Conservation (phyloP, 345 rosid species). For the Litchi chinensis region DNA sequence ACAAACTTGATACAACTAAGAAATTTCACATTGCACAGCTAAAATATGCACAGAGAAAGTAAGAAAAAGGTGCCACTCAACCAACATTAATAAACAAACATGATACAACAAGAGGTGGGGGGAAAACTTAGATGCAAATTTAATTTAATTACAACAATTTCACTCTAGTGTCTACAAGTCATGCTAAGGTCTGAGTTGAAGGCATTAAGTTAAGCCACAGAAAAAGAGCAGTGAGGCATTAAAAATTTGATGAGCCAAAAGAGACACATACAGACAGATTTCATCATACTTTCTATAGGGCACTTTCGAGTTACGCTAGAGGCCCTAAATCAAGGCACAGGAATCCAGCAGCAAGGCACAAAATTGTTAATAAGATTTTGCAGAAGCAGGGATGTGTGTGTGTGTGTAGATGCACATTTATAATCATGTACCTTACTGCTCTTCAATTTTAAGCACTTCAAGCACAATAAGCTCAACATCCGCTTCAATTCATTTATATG, state of each 20-base stretch:
- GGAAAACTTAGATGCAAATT: background rate
- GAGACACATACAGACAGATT: background rate
- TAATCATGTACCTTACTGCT: slow-evolving; percentile 57
- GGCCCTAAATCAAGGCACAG: background rate
- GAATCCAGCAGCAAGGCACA: background rate
- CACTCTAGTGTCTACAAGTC: background rate
- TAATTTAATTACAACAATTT: background rate
- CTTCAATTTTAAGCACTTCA: slow-evolving; percentile 85
- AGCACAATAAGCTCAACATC: slow-evolving; percentile 75
- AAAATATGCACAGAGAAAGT: background rate
- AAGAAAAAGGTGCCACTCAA: background rate
- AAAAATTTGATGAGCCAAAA: background rate
- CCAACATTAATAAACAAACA: background rate
- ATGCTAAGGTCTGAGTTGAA: background rate
- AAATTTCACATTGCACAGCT: background rate
- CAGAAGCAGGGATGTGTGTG: background rate
- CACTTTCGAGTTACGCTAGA: background rate
- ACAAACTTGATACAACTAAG: background rate
- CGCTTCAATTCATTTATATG: slow-evolving; percentile 76
- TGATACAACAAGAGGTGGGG: background rate
- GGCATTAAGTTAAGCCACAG: background rate
- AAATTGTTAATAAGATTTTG: background rate
- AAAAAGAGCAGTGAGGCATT: background rate
- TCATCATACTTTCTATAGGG: background rate
- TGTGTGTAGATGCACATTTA: background rate